Base-by-base conservation (phyloP, 208 protist genomes). In the Leptomonas seymouri region DNA sequence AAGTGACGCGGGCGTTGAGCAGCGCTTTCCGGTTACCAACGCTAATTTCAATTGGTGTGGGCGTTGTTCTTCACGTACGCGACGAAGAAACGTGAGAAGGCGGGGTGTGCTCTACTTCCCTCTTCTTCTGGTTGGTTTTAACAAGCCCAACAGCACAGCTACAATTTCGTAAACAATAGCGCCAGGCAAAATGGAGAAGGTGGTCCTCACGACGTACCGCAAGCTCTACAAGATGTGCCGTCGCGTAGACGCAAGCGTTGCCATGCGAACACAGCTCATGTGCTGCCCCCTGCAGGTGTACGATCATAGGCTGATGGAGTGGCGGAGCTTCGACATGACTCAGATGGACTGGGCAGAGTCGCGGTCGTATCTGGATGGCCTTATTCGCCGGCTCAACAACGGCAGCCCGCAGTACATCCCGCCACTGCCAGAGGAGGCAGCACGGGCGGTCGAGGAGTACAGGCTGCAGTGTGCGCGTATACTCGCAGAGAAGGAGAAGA, bases 301-400 rank as follows among this genome's bases (percentile, higher is more conserved):
- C 68, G 80, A 91, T 63, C 84, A 87, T 61, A 79, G 73, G 48
- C 51, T 63, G 30, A 76, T 76, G 23, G 71, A 81, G 42, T 95
- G 90, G 87, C 59, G 74, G 21, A 67, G 55, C 2, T 65, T 90
- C 45, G 71, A 90, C 59, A 45, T 89, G 28, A 74, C 73, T 15
- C 76, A 87, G 59, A 59, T 85, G 65, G 60, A 75, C 27, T 90
- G 84, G 85, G 55, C 69, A 11, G 87, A 93, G 68, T 79, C 82
- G 27, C 78, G 81, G 23, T 69, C 81, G 30, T 95, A 90, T 57
- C 63, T 95, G 30, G 86, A 95, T 59, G 73, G 68, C n/a, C 76
- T 93, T 45, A 89, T 95, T 55, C 87, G 84, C 18, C 78, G 82
- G 6, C 71, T 95, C 31, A 95, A 95, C 71, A 75, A 78, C 53